Evolutionary conservation across 345 rosid genomes (phyloP).

Genomic region (Litchi chinensis): DNA sequence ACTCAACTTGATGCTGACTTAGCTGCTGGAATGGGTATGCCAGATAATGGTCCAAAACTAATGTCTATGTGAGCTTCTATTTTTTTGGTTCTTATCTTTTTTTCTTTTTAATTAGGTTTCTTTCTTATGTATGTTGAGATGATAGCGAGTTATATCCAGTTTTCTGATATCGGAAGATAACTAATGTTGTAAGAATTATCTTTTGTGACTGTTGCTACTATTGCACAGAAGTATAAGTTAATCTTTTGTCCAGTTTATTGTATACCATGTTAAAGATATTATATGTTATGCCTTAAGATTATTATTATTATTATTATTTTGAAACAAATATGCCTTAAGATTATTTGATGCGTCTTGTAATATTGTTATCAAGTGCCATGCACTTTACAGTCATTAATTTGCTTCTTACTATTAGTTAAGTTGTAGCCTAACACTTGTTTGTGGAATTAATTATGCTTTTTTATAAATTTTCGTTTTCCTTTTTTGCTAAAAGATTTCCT

Average conservation of each 20-base stretch:
- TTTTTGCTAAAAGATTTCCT: not conserved
- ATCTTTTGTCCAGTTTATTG: not conserved
- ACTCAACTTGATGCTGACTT: conserved; percentile 92
- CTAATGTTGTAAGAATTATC: conserved; percentile 15
- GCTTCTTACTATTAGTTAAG: not conserved
- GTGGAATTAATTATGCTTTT: not conserved
- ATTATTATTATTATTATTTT: no score
- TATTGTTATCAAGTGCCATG: not conserved
- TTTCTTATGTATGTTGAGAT: conserved; percentile 5
- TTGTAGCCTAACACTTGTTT: not conserved
- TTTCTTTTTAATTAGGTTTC: not conserved
- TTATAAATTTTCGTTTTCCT: not conserved
- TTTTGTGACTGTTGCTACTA: not conserved
- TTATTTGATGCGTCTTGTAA: not conserved
- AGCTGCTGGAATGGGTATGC: conserved; percentile 97
- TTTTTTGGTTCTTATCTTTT: conserved; percentile 4
- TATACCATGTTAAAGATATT: not conserved
- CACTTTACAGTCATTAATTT: not conserved
- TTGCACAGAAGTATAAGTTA: conserved; percentile 1
- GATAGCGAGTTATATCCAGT: not conserved
- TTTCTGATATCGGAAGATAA: not conserved
- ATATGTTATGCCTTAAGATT: no score
- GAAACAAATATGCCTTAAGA: not conserved
- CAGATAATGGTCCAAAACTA: conserved; percentile 87
- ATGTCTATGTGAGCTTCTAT: conserved; percentile 46